Conservation (phyloP, 768 basidiomycete species). For the Sistotremastrum niveocremeum region DNA sequence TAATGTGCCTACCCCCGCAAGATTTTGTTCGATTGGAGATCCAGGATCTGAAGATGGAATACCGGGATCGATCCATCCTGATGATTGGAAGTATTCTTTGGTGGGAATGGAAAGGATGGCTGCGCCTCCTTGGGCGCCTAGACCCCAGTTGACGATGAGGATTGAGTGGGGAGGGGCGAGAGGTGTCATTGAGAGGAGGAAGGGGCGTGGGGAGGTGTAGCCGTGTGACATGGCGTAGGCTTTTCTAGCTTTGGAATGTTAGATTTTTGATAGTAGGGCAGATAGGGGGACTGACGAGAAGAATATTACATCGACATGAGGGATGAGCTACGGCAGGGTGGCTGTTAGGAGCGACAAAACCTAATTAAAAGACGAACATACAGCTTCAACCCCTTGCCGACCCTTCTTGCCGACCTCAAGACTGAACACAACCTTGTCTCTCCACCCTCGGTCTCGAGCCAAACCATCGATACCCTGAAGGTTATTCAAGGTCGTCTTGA, state of each 20-base stretch:
- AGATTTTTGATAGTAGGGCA: neutral
- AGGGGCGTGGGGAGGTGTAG: conserved; percentile 55
- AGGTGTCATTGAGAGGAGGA: conserved; percentile 58
- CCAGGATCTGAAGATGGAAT: neutral
- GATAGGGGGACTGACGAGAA: conserved; percentile 21
- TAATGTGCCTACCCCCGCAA: neutral
- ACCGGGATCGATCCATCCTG: conserved; percentile 51
- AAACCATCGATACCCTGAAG: conserved; percentile 70
- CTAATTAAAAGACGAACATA: conserved; percentile 24
- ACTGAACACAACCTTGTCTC: conserved; percentile 69
- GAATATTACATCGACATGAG: conserved; percentile 74
- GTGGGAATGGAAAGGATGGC: conserved; percentile 74
- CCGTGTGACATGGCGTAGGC: conserved; percentile 55
- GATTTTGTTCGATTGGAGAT: neutral
- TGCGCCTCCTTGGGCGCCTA: conserved; percentile 40
- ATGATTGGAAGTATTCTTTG: conserved; percentile 75
- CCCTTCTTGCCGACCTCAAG: conserved; percentile 64
- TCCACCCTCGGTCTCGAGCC: conserved; percentile 73
- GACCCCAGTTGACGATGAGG: conserved; percentile 70
- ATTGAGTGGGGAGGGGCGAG: conserved; percentile 61
- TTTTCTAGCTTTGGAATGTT: conserved; percentile 24
- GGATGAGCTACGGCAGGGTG: conserved; percentile 44
- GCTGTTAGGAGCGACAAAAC: neutral
- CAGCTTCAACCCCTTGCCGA: conserved; percentile 68
- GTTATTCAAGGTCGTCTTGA: conserved; percentile 68